Conservation (phyloP, 2,329 filamentous ascomycete genomes). For the Talaromyces albobiverticillius region DNA sequence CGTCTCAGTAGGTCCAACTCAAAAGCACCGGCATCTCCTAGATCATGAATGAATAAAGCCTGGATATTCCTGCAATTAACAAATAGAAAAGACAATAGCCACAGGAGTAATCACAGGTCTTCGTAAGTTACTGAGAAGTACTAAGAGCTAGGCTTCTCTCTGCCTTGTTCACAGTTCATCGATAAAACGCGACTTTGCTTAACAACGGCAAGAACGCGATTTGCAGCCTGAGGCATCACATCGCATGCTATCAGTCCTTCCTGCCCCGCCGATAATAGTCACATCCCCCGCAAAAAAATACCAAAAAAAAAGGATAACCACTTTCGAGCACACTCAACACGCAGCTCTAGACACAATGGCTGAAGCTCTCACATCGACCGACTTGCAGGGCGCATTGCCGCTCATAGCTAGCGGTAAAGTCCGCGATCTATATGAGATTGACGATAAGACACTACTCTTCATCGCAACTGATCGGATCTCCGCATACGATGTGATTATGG, state of each 20-base stretch:
- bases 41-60: neutral
- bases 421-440: conserved; percentile 73
- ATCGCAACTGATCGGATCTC: conserved; percentile 88
- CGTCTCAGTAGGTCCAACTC: neutral
- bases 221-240: conserved; percentile 1
- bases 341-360: conserved; percentile 26
- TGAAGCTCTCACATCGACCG: conserved; percentile 38
- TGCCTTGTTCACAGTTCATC: no score
- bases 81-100: neutral
- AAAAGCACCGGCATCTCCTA: neutral
- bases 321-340: neutral
- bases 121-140: neutral
- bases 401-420: conserved; percentile 68
- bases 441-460: conserved; percentile 71
- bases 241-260: no score
- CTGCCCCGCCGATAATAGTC: neutral
- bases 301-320: neutral
- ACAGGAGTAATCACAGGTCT: neutral
- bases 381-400: conserved; percentile 44
- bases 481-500: conserved; percentile 88
- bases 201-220: conserved; percentile 1
- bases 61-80: neutral
- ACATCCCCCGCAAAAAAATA: neutral
- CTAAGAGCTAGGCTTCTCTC: neutral
- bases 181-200: neutral